Base-by-base conservation (phyloP, 2,329 filamentous ascomycete genomes). In the Trichoderma atrobrunneum region DNA sequence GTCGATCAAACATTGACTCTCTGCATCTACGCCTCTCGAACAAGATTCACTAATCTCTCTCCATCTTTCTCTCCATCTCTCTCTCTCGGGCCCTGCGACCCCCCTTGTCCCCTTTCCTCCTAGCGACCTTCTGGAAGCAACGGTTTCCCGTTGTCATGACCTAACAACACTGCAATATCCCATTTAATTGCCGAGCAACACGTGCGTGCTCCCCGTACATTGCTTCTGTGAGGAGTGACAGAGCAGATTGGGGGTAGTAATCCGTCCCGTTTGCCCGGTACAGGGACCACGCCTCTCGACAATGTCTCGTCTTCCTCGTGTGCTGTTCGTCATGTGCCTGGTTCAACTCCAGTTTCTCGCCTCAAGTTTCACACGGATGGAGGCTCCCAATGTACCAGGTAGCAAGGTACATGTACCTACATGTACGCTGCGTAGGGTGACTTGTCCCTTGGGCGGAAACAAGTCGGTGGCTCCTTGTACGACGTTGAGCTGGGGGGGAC, bases 161-260 rank as follows among this genome's bases (percentile, higher is more conserved):
- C 54, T 24, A 57, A n/a, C 48, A 66, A 59, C 28, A 63, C 64
- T 65, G 71, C 65, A 69, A 59, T 72, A 28, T 66, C 30, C 60
- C 36, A 61, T 54, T 8, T 30, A 32, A 43, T 72, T 64, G 65
- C 60, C 61, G 57, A 39, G 11, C 39, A 59, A 34, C 59, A 69
- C 48, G 59, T 72, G 71, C 32, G 14, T 43, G 7, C 16, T 43
- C 32, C n/a, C 28, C 32, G 48, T 66, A 36, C 30, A 43, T 43
- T 54, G n/a, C 16, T 26, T 24, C 48, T 24, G 48, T 24, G 48
- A 39, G 43, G 43, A 18, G 48, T 56, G 30, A 56, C 48, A 60
- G 59, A 39, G 36, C n/a, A 65, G 36, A 57, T 65, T 59, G 21
- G 43, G 28, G 48, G 39, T 32, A 56, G 21, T 54, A 54, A 54